phyloP scores from a whole-genome alignment of 495 filamentous ascomycete genomes.

The Amniculicola lignicola region DNA sequence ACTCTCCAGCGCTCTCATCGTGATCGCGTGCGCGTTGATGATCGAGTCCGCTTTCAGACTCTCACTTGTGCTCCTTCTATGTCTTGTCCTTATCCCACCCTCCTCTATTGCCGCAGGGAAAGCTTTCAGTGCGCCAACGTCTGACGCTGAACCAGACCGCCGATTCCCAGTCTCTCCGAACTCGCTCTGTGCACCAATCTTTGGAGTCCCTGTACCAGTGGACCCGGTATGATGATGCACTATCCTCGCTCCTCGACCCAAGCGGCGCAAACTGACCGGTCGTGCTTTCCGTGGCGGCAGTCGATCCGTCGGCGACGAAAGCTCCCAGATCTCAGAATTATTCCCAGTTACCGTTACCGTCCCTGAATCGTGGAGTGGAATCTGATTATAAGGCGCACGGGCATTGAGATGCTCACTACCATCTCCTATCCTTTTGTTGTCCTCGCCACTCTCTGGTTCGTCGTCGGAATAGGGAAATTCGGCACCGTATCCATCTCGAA shows the following conservation, averaged over 20 bases:
- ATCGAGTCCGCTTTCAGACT: slow-evolving; percentile 15
- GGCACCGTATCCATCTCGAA: background rate
- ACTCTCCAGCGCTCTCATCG: slow-evolving; percentile 23
- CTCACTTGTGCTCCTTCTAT: slow-evolving; percentile 8
- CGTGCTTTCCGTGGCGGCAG: no score
- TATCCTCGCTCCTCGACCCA: background rate
- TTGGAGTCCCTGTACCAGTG: background rate
- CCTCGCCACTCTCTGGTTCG: no score
- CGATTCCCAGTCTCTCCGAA: no score
- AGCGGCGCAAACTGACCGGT: background rate
- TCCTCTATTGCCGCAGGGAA: no score
- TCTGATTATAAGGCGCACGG: slow-evolving; percentile 10
- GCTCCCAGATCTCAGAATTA: no score
- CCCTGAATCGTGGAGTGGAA: background rate
- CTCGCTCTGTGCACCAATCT: no score
- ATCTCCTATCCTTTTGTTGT: no score
- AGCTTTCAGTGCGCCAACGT: no score
- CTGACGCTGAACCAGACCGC: no score
- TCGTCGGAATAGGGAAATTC: background rate
- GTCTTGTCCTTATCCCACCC: background rate
- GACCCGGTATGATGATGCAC: slow-evolving; percentile 15
- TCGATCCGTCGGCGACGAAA: no score
- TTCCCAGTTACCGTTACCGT: background rate
- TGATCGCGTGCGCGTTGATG: slow-evolving; percentile 21
- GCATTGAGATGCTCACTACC: background rate